Conservation (phyloP, 108 stramenopile species). For the Skeletonema marinoi region DNA sequence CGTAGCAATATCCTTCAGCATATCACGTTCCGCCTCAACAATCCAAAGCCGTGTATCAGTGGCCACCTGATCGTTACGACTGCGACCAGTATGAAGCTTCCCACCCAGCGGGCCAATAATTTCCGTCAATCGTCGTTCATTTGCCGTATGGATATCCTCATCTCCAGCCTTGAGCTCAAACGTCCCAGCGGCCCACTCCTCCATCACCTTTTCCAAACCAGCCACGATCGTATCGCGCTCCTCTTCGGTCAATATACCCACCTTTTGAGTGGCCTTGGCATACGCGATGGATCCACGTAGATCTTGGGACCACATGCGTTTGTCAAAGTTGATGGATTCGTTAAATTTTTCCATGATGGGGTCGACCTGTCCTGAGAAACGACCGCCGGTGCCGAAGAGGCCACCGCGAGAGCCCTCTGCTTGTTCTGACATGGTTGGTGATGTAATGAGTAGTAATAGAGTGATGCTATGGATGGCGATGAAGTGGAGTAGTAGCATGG, state of each 20-base stretch:
- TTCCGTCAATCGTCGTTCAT: slow-evolving; percentile 98
- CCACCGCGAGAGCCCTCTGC: slow-evolving; percentile 85
- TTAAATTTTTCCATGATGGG: slow-evolving; percentile 99
- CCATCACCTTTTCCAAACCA: slow-evolving; percentile 82
- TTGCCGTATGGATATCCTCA: slow-evolving; percentile 99
- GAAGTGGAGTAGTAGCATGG: no score
- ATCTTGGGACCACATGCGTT: slow-evolving; percentile 97
- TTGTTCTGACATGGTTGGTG: not conserved
- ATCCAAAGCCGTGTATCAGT: slow-evolving; percentile 98
- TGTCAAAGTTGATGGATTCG: slow-evolving; percentile 93
- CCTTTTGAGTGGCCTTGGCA: slow-evolving; percentile 88
- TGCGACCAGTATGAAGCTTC: slow-evolving; percentile 97
- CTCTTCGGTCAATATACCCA: slow-evolving; percentile 89
- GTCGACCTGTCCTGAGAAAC: slow-evolving; percentile 97
- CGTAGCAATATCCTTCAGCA: slow-evolving; percentile 73
- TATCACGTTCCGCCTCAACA: slow-evolving; percentile 82
- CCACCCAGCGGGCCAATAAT: slow-evolving; percentile 93
- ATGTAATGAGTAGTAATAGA: not conserved
- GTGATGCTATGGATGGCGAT: not conserved
- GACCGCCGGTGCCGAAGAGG: slow-evolving; percentile 93
- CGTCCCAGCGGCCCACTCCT: slow-evolving; percentile 91
- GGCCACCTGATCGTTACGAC: slow-evolving; percentile 97
- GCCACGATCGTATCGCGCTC: slow-evolving; percentile 72
- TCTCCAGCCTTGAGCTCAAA: slow-evolving; percentile 92
- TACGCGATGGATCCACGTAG: slow-evolving; percentile 94